A percentile compares a stretch with the other conserved stretches of the same genome.
Evolutionary conservation across 2,329 filamentous ascomycete species (phyloP).

Genomic region (Stachybotrys echinatus): DNA sequence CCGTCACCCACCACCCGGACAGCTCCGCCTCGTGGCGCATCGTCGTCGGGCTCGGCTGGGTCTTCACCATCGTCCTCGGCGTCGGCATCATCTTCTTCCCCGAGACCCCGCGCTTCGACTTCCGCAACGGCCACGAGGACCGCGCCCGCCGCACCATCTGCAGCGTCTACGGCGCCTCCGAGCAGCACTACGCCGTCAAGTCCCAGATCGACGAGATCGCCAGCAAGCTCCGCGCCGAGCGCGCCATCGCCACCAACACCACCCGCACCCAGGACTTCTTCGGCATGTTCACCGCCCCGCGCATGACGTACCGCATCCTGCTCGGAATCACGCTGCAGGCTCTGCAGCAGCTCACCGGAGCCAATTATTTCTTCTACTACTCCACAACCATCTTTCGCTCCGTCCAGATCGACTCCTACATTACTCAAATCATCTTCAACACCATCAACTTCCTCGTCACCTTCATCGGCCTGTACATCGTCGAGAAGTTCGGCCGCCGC

Average conservation of each 20-base stretch:
- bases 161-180: slow-evolving; percentile 38
- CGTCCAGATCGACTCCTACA: slow-evolving; percentile 51
- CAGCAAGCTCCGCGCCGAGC: slow-evolving; percentile 45
- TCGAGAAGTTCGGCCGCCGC: slow-evolving; percentile 62
- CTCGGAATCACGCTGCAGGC: slow-evolving; percentile 58
- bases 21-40: slow-evolving; percentile 56
- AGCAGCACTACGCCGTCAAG: slow-evolving; percentile 38
- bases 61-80: slow-evolving; percentile 44
- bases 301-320: slow-evolving; percentile 57
- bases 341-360: slow-evolving; percentile 54
- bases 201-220: slow-evolving; percentile 49
- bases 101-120: slow-evolving; percentile 48
- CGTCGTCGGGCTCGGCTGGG: slow-evolving; percentile 48
- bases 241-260: slow-evolving; percentile 19
- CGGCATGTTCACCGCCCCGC: slow-evolving; percentile 58
- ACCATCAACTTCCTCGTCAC: slow-evolving; percentile 64
- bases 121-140: slow-evolving; percentile 39
- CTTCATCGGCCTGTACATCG: slow-evolving; percentile 64
- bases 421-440: slow-evolving; percentile 63
- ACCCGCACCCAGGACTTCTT: slow-evolving; percentile 41
- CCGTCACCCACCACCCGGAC: slow-evolving; percentile 35
- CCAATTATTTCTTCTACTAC: slow-evolving; percentile 7
- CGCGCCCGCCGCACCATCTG: slow-evolving; percentile 42
- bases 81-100: slow-evolving; percentile 44
- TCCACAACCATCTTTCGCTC: slow-evolving; percentile 36